Conservation (phyloP, 2,329 filamentous ascomycete genomes). For the Talaromyces sp. region DNA sequence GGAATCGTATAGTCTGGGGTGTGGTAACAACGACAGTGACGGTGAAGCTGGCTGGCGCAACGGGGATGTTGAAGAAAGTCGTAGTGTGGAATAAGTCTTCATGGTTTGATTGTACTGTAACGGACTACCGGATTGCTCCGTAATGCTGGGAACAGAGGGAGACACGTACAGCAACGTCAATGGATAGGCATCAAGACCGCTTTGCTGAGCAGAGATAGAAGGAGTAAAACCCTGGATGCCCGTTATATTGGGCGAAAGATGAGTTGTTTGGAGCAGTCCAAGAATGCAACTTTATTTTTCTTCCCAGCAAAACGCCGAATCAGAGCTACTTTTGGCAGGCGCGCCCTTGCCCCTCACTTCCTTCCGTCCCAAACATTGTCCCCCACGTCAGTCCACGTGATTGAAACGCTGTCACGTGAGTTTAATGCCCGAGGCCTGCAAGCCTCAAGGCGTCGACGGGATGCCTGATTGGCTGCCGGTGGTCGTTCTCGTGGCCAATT, state of each 20-base stretch:
- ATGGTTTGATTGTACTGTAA: slow-evolving; percentile 20
- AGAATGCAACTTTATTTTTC: not conserved
- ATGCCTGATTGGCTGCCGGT: not conserved
- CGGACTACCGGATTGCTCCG: slow-evolving; percentile 11
- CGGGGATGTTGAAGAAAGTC: slow-evolving; percentile 9
- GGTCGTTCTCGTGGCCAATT: not conserved
- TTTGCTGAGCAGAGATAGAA: not conserved
- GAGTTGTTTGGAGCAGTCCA: not conserved
- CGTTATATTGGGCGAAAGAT: slow-evolving; percentile 3
- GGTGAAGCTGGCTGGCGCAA: slow-evolving; percentile 10
- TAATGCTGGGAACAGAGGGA: slow-evolving; percentile 12
- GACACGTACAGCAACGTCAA: slow-evolving; percentile 10
- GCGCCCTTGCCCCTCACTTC: slow-evolving; percentile 7
- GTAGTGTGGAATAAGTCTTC: slow-evolving; percentile 14
- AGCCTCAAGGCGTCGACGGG: not conserved
- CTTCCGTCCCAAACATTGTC: not conserved
- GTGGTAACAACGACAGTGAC: not conserved
- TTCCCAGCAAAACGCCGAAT: not conserved
- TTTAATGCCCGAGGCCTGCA: not conserved
- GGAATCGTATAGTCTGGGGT: not conserved
- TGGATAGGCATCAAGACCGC: slow-evolving; percentile 14
- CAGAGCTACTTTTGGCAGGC: slow-evolving; percentile 12
- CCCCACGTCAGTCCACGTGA: slow-evolving; percentile 13
- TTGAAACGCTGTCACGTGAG: not conserved
- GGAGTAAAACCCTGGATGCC: not conserved